phyloP scores from a whole-genome alignment of 257 asterid genomes.

The Buddleja alternifolia region DNA sequence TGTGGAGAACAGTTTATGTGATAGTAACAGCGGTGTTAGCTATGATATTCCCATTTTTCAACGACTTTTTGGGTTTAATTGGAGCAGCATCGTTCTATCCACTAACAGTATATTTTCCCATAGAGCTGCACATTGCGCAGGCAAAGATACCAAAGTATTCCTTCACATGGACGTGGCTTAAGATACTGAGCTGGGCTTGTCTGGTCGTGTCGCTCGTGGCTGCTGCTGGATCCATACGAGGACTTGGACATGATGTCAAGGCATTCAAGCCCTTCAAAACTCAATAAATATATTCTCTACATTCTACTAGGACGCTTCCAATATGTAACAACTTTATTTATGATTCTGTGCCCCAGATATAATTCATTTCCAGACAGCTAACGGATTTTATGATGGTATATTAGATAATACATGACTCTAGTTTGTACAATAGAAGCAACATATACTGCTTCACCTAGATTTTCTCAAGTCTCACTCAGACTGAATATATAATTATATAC shows the following conservation, averaged over 20 bases:
- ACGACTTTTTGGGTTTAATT: constrained; percentile 52
- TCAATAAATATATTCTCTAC: constrained; percentile 1
- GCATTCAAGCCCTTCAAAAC: constrained; percentile 51
- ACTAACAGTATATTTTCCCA: constrained; percentile 56
- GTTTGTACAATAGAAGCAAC: too few species aligned
- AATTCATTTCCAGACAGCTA: too few species aligned
- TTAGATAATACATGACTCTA: too few species aligned
- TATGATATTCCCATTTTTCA: constrained; percentile 67
- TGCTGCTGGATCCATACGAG: constrained; percentile 62
- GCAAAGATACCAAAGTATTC: constrained; percentile 51
- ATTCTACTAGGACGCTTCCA: too few species aligned
- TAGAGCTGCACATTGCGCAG: constrained; percentile 63
- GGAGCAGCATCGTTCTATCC: constrained; percentile 66
- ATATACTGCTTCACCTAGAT: too few species aligned
- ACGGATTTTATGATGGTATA: too few species aligned
- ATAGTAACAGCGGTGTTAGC: constrained; percentile 49
- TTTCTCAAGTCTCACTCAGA: too few species aligned
- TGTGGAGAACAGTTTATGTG: constrained; percentile 59
- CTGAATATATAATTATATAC: too few species aligned
- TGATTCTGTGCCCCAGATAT: background rate
- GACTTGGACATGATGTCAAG: constrained; percentile 48
- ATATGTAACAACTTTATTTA: background rate
- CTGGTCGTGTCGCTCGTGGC: constrained; percentile 56
- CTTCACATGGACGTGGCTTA: constrained; percentile 54
- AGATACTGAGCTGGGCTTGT: constrained; percentile 56